Conservation (phyloP, 352 stramenopile species). For the Phytophthora agathidicida region DNA sequence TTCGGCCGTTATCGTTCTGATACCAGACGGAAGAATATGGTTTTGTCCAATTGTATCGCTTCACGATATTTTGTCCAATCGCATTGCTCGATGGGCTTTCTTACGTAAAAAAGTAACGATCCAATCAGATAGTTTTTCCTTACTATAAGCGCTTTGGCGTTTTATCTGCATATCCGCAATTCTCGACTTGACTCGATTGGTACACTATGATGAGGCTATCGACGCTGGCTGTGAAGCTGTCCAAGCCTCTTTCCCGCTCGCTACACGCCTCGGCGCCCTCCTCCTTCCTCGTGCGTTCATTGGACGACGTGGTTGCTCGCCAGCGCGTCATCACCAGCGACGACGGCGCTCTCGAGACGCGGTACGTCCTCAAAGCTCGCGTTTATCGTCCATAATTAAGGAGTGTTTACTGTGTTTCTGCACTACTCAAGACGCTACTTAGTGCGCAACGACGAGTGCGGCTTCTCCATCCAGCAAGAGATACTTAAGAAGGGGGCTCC, state of each 20-base stretch:
- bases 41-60: no score
- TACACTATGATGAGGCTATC: conserved; percentile 16
- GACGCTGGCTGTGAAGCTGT: background rate
- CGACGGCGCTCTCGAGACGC: conserved; percentile 57
- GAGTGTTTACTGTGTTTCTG: background rate
- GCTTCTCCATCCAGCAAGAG: conserved; percentile 83
- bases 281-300: conserved; percentile 60
- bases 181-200: background rate
- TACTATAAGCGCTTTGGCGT: no score
- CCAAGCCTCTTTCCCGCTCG: conserved; percentile 20
- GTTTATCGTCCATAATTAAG: no score
- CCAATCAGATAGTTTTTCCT: no score
- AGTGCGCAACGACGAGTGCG: conserved; percentile 69
- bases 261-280: conserved; percentile 48
- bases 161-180: no score
- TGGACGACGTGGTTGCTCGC: conserved; percentile 54
- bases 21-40: no score
- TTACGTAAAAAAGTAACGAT: no score
- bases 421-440: conserved; percentile 55
- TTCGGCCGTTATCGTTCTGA: conserved; percentile 1
- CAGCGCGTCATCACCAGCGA: conserved; percentile 47
- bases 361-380: no score
- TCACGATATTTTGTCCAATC: no score
- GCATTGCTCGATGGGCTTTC: no score
- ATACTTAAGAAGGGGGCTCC: conserved; percentile 58